Base-by-base conservation (phyloP, 495 filamentous ascomycete genomes). In the Beverwykella pulmonaria region DNA sequence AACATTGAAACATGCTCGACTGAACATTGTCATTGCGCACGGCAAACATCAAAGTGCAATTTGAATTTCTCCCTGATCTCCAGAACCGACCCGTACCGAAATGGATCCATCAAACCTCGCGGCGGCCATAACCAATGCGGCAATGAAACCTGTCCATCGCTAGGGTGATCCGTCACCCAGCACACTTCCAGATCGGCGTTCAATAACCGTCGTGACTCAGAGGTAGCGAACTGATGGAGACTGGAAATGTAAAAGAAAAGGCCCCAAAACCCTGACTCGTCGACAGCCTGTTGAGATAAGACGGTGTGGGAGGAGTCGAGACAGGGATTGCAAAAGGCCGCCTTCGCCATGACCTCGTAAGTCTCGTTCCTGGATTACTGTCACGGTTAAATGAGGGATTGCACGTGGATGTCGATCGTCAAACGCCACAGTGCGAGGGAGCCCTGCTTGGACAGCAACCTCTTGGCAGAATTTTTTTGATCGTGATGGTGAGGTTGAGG, bases 381-480 rank as follows among this genome's bases (percentile, higher is more conserved):
- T 47, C 14, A 30, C 63, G 56, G 63, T 26, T 61, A 60, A 67
- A 67, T 53, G 48, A 26, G 29, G 29, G 25, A 12, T 41, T 49
- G 63, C 63, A 67, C 63, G 63, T 67, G 64, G 64, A 61, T 25
- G 26, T 25, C 23, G 64, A 67, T 67, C 64, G 26, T 36, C 63
- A 32, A 59, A 36, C 49, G 64, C 64, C 64, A 67, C 64, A 56
- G 23, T 6, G 32, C 49, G 20, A 27, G 57, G 58, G 32, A 47
- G 9, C 58, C 64, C 58, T 55, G 27, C n/a, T 27, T 4, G 10
- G 48, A 1, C 12, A 49, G 15, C 29, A 1, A 1, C 1, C 49
- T 23, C 53, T 57, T 63, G 50, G 53, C 61, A 36, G 39, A 29
- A 2, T 14, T 20, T 49, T 39, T 12, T 26, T 36, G 25, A 12